phyloP scores from a whole-genome alignment of 2,329 filamentous ascomycete species.

The Myriangium duriaei region DNA sequence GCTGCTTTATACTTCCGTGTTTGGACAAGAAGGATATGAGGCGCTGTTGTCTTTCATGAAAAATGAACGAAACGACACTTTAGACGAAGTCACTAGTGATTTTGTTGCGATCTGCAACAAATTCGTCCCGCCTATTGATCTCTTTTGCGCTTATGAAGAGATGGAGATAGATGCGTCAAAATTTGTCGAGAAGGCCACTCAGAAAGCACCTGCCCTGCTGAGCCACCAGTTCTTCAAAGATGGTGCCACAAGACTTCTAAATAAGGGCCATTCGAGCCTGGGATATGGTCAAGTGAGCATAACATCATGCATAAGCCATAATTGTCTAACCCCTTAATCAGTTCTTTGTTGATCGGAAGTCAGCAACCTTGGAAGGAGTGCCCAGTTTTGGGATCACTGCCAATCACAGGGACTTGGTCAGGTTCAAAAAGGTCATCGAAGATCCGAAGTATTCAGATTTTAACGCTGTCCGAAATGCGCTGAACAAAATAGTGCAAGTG shows the following conservation, averaged over 20 bases:
- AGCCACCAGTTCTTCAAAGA: neutral
- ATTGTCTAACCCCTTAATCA: neutral
- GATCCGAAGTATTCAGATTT: neutral
- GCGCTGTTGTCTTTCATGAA: slow-evolving; percentile 1
- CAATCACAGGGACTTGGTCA: neutral
- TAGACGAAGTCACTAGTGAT: slow-evolving; percentile 5
- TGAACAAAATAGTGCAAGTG: neutral
- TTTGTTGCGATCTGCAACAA: slow-evolving; percentile 6
- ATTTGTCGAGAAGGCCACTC: neutral
- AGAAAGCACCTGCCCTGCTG: neutral
- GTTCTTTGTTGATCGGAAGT: neutral
- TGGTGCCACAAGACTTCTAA: neutral
- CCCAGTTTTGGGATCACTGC: neutral
- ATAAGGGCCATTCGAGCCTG: neutral
- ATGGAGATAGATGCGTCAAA: neutral
- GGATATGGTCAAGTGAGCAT: neutral
- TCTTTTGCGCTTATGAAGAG: slow-evolving; percentile 5
- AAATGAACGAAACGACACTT: slow-evolving; percentile 2
- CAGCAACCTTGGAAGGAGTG: neutral
- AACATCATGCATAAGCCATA: no score
- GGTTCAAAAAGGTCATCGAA: neutral
- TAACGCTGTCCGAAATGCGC: no score
- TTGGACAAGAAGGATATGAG: slow-evolving; percentile 9
- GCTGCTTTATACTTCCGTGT: slow-evolving; percentile 6
- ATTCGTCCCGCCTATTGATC: slow-evolving; percentile 4